Conservation (phyloP, 2,329 filamentous ascomycete species). For the Thermothelomyces thermophilus region DNA sequence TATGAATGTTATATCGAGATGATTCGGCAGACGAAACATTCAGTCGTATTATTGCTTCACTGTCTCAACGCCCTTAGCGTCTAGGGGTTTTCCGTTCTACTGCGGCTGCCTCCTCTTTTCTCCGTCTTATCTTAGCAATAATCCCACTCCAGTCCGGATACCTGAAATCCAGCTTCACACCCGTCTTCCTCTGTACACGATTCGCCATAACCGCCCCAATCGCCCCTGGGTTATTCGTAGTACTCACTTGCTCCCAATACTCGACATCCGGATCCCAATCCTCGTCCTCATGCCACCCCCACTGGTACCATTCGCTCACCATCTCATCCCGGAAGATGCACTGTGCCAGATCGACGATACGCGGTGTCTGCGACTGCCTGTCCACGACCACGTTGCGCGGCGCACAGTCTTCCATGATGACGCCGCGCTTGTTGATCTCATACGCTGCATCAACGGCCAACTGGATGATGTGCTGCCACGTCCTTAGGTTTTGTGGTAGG, state of each 20-base stretch:
- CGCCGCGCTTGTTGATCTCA: slow-evolving; percentile 5
- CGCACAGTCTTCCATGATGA: slow-evolving; percentile 8
- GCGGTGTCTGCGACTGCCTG: slow-evolving; percentile 3
- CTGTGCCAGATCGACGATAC: slow-evolving; percentile 9
- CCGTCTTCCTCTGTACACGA: neutral
- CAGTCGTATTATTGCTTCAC: neutral
- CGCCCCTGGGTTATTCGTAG: slow-evolving; percentile 1
- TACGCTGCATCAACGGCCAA: slow-evolving; percentile 1
- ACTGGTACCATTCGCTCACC: neutral
- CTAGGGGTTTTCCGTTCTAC: neutral
- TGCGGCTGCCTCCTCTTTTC: slow-evolving; percentile 1
- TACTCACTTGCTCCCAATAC: slow-evolving; percentile 5
- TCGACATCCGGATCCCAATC: slow-evolving; percentile 11
- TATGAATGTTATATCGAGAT: slow-evolving; percentile 1
- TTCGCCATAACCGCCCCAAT: slow-evolving; percentile 6
- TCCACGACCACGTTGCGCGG: slow-evolving; percentile 11
- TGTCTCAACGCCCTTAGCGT: neutral
- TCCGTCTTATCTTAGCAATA: neutral
- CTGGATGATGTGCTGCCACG: slow-evolving; percentile 10
- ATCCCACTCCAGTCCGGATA: neutral
- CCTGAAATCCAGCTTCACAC: slow-evolving; percentile 5
- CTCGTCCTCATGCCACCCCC: slow-evolving; percentile 7
- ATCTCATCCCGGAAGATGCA: slow-evolving; percentile 3
- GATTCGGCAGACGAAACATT: neutral
- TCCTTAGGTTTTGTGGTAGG: slow-evolving; percentile 1